Evolutionary conservation across 2,329 filamentous ascomycete genomes (phyloP), one percentile per base, ranked within the genome.

Genomic region (Shiraia sp.): DNA sequence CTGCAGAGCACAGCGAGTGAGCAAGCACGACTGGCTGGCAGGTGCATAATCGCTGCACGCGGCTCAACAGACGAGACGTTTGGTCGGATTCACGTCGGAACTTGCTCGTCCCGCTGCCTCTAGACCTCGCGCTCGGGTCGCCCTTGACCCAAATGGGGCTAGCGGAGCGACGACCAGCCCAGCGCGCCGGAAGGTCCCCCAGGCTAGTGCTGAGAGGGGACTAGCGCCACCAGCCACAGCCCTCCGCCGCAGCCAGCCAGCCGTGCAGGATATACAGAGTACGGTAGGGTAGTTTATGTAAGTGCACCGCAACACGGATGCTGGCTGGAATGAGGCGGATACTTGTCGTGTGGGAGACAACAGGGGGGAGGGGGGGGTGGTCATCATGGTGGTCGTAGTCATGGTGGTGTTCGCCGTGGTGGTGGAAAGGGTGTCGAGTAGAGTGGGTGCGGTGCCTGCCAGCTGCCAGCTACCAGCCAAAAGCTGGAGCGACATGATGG

Each of bases 21-120:
- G n/a, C n/a, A n/a, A n/a, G 50, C 55, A 54, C 45, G 27, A 53
- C 53, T 51, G 40, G 49, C 56, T 45, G 43, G 32, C 32, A 28
- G 37, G 37, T 46, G 49, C 40, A 49, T n/a, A n/a, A n/a, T n/a
- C n/a, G 47, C 28, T 32, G 24, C 37, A 36, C 17, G 44, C 41
- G 41, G 46, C 42, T 49, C 48, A 47, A 44, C 45, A n/a, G 42
- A 45, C 43, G 51, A 50, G 38, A 30, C 38, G 37, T 29, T 29
- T 29, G 12, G 31, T 23, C 30, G 23, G 24, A 36, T 16, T 26
- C 19, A n/a, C 15, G 40, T 31, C 56, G 57, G 57, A 55, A 47
- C 27, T 26, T 45, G 32, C 36, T 45, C 45, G 34, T 45, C 50
- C 57, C 55, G 57, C 39, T 42, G 35, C 45, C 48, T 40, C 53